Conservation (phyloP, 2,329 filamentous ascomycete species). For the Aciculosporium take region DNA sequence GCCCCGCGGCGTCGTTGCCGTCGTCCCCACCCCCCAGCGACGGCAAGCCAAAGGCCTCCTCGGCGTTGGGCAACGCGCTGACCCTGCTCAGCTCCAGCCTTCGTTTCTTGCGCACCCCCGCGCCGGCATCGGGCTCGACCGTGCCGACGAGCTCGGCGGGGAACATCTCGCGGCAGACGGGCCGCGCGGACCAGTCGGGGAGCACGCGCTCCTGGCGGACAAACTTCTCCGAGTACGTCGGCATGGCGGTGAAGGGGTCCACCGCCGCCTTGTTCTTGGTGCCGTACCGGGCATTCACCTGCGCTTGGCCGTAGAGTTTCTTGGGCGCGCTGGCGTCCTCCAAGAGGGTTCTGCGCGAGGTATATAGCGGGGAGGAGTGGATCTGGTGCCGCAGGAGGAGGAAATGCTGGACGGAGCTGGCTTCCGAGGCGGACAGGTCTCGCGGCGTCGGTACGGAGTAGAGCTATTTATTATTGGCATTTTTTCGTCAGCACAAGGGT, state of each 20-base stretch:
- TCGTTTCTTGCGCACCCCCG: constrained; percentile 27
- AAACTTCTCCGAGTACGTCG: constrained; percentile 44
- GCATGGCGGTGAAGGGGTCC: constrained; percentile 44
- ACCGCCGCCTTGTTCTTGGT: constrained; percentile 39
- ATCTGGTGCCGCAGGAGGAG: constrained; percentile 42
- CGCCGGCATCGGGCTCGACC: constrained; percentile 29
- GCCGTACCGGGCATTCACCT: constrained; percentile 42
- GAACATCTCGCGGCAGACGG: constrained; percentile 39
- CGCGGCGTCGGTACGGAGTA: constrained; percentile 35
- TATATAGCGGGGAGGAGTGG: constrained; percentile 42
- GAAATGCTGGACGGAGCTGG: constrained; percentile 33
- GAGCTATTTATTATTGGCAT: constrained; percentile 28
- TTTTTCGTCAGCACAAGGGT: no score
- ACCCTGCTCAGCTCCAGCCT: constrained; percentile 32
- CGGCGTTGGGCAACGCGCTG: constrained; percentile 33
- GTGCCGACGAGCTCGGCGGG: constrained; percentile 41
- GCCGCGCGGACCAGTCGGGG: constrained; percentile 36
- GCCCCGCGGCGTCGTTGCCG: constrained; percentile 16
- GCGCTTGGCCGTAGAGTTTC: constrained; percentile 40
- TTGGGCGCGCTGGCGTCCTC: constrained; percentile 25
- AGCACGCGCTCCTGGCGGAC: constrained; percentile 35
- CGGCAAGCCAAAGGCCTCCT: constrained; percentile 33
- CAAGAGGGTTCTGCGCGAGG: constrained; percentile 32
- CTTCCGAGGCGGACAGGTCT: constrained; percentile 29
- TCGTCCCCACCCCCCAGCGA: constrained; percentile 15